These are phyloP conservation scores for Coffea canephora DNA, from an alignment of 257 asterid genomes.

Conservation along the genomic window DNA sequence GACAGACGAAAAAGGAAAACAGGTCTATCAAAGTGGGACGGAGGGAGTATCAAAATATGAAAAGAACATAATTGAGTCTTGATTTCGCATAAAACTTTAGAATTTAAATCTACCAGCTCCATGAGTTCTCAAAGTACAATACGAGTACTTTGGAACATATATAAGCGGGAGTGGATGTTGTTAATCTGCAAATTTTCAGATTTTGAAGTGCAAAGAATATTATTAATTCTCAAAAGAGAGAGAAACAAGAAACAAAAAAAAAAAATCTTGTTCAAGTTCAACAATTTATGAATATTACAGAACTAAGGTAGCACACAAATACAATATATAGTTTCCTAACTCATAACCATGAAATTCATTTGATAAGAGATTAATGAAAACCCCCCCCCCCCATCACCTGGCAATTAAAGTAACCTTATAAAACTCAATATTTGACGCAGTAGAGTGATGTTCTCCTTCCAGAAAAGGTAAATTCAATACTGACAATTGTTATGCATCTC, in stretches of 20 bases:
- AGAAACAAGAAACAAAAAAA: too few relatives aligned
- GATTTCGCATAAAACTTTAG: background rate
- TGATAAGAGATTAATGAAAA: background rate
- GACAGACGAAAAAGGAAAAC: too few relatives aligned
- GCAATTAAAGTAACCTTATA: background rate
- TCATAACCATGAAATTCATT: background rate
- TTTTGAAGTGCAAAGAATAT: too few relatives aligned
- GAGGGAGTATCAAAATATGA: too few relatives aligned
- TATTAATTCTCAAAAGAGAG: too few relatives aligned
- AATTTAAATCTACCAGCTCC: too few relatives aligned
- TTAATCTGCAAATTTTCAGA: too few relatives aligned
- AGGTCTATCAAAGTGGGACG: too few relatives aligned
- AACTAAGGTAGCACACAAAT: background rate
- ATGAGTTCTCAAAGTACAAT: too few relatives aligned
- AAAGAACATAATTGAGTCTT: background rate
- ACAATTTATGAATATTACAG: background rate
- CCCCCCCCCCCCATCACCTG: background rate
- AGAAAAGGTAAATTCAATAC: background rate
- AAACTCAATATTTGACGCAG: background rate
- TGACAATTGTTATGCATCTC: background rate
- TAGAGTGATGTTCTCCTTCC: background rate
- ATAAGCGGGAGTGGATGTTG: too few relatives aligned
- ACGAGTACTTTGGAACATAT: too few relatives aligned
- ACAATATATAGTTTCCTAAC: background rate
- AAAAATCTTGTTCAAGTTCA: background rate